phyloP scores from a whole-genome alignment of 108 stramenopile species.

The Cyclotella sp. region DNA sequence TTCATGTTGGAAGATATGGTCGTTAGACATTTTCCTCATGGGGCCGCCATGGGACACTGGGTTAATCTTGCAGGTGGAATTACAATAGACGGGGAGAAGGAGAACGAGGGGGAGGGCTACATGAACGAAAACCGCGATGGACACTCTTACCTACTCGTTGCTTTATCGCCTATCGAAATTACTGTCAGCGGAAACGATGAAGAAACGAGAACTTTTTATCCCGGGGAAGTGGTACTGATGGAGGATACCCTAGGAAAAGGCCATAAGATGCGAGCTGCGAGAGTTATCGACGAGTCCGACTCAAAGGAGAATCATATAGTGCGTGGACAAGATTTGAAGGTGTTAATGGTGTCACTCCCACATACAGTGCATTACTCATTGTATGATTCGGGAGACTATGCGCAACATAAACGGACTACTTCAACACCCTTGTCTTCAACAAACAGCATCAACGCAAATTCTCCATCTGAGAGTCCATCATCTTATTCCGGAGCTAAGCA shows the following conservation, averaged over 20 bases:
- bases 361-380: conserved; percentile 42
- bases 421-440: neutral
- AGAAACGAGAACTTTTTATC: conserved; percentile 42
- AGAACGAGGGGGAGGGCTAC: conserved; percentile 3
- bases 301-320: neutral
- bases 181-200: conserved; percentile 50
- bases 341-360: conserved; percentile 51
- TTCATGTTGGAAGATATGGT: conserved; percentile 41
- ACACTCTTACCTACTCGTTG: conserved; percentile 39
- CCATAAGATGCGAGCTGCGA: conserved; percentile 52
- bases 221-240: conserved; percentile 51
- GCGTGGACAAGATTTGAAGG: conserved; percentile 43
- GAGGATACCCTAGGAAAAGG: conserved; percentile 58
- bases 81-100: conserved; percentile 30
- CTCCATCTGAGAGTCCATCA: conserved; percentile 18
- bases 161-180: conserved; percentile 45
- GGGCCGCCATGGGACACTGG: conserved; percentile 42
- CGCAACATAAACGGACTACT: conserved; percentile 7
- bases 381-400: conserved; percentile 18
- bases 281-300: neutral
- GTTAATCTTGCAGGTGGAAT: conserved; percentile 52
- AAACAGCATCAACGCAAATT: neutral
- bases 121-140: conserved; percentile 39
- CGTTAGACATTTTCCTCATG: conserved; percentile 42
- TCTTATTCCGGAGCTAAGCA: conserved; percentile 24